Evolutionary conservation across 495 filamentous ascomycete species (phyloP).

Genomic region (Cetradonia linearis): DNA sequence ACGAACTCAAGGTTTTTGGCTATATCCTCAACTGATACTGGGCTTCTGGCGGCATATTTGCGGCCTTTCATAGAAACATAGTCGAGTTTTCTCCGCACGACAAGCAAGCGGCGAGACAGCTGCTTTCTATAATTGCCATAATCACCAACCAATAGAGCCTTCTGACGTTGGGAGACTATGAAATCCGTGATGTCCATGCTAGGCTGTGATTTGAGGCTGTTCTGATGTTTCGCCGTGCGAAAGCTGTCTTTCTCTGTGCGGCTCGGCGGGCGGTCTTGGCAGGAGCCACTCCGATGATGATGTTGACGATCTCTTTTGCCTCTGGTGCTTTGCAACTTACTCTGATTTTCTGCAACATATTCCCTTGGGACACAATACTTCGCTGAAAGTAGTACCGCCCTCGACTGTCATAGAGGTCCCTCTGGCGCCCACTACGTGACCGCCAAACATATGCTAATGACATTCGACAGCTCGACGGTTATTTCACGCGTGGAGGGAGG

Average conservation of each 20-base stretch:
- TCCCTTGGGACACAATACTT: background rate
- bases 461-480: constrained; percentile 37
- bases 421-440: background rate
- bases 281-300: background rate
- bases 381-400: background rate
- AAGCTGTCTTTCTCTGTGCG: background rate
- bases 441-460: constrained; percentile 13
- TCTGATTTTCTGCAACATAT: background rate
- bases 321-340: background rate
- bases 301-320: constrained; percentile 1
- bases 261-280: background rate
- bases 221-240: background rate
- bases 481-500: constrained; percentile 28
- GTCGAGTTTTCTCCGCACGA: constrained; percentile 72
- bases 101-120: constrained; percentile 70
- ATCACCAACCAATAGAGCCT: constrained; percentile 76
- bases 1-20: constrained; percentile 60
- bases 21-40: constrained; percentile 69
- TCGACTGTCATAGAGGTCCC: background rate
- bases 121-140: constrained; percentile 76
- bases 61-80: constrained; percentile 70
- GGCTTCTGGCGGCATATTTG: constrained; percentile 65
- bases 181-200: constrained; percentile 86
- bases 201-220: background rate
- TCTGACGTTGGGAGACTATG: constrained; percentile 64